Evolutionary conservation across 208 protist genomes (phyloP).

Genomic region (Trypanosoma lewisi): DNA sequence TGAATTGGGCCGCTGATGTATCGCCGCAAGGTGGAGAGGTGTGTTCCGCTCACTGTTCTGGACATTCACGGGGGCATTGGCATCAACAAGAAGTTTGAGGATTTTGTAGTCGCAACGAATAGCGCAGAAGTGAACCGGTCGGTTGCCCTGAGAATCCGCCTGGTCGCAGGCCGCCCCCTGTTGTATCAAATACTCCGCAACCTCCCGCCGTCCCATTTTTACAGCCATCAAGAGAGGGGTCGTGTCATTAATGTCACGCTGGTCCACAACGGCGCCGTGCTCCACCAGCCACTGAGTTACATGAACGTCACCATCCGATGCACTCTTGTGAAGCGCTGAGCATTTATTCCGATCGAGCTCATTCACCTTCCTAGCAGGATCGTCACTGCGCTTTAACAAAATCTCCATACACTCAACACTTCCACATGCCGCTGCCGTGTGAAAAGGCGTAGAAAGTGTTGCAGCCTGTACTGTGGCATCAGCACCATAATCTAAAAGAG

Average conservation of each 20-base stretch:
- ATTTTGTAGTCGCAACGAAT: constrained; percentile 82
- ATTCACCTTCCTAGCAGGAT: constrained; percentile 73
- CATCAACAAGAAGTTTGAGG: constrained; percentile 69
- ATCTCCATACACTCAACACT: constrained; percentile 89
- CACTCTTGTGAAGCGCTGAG: constrained; percentile 89
- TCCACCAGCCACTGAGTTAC: constrained; percentile 87
- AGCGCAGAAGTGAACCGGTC: constrained; percentile 81
- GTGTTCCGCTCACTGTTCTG: constrained; percentile 82
- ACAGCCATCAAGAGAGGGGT: constrained; percentile 89
- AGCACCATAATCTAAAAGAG: constrained; percentile 77
- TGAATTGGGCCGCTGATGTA: constrained; percentile 74
- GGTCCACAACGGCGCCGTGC: constrained; percentile 83
- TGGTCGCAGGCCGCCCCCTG: constrained; percentile 71
- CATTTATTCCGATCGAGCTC: constrained; percentile 78
- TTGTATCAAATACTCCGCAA: constrained; percentile 72
- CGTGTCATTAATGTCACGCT: constrained; percentile 53
- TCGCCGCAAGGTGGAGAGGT: constrained; percentile 79
- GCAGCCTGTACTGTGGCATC: constrained; percentile 80
- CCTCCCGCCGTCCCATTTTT: constrained; percentile 84
- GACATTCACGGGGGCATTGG: constrained; percentile 48
- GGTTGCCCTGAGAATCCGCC: constrained; percentile 74
- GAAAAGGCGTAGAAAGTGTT: constrained; percentile 88
- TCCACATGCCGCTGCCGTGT: constrained; percentile 86
- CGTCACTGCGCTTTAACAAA: constrained; percentile 65
- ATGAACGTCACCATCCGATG: constrained; percentile 86